These are phyloP conservation scores for Coelastrella sp. DNA, from an alignment of 139 green algal species.

Conservation along the genomic window DNA sequence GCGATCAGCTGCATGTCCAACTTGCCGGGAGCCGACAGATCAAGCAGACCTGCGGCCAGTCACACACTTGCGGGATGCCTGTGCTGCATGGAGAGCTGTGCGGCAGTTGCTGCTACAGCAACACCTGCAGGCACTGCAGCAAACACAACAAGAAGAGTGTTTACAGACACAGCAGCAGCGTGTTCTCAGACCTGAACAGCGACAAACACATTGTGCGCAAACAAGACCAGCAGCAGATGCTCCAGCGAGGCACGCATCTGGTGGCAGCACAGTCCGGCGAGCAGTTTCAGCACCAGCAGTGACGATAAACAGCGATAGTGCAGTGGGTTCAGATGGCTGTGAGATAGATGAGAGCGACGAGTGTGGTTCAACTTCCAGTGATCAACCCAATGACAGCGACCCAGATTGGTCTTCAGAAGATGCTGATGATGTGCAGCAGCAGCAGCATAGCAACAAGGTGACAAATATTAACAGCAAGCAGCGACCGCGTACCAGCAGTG, in stretches of 20 bases:
- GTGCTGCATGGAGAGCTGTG: background rate
- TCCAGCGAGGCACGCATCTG: background rate
- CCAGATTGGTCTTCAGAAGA: background rate
- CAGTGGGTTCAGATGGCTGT: background rate
- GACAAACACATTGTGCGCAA: background rate
- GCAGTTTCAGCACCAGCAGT: background rate
- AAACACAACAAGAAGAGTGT: background rate
- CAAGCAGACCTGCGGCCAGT: conserved; percentile 29
- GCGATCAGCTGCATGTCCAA: conserved; percentile 32
- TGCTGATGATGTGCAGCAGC: conserved; percentile 2
- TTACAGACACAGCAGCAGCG: background rate
- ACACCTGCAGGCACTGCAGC: conserved; percentile 2
- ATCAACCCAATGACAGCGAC: background rate
- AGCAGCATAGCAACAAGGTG: background rate
- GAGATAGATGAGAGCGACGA: no score
- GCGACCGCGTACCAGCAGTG: background rate
- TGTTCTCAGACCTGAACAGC: no score
- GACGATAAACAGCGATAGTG: conserved; percentile 32
- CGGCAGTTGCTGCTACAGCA: conserved; percentile 19
- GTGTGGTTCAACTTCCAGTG: no score
- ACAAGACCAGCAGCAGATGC: background rate
- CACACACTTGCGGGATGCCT: conserved; percentile 22
- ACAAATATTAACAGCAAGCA: background rate
- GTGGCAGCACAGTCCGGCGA: background rate
- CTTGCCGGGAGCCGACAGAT: conserved; percentile 34